Conservation (phyloP, 2,329 filamentous ascomycete genomes). For the Aureobasidium subglaciale region DNA sequence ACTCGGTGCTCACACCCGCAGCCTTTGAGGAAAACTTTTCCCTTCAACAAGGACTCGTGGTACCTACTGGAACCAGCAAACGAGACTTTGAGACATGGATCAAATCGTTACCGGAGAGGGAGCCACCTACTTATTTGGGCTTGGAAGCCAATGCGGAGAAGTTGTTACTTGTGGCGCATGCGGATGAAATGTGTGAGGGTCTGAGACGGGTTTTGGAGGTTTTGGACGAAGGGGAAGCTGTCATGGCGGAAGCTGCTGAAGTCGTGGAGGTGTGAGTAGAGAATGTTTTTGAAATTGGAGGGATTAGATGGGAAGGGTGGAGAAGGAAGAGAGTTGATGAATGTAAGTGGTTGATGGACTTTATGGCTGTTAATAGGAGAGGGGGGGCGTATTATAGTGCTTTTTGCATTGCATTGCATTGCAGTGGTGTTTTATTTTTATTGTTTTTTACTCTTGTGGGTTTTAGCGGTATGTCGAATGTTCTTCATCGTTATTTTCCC, state of each 20-base stretch:
- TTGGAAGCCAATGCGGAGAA: constrained; percentile 96
- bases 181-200: constrained; percentile 75
- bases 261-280: background rate
- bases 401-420: too few species aligned
- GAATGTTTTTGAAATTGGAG: too few species aligned
- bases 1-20: constrained; percentile 70
- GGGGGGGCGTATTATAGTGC: too few species aligned
- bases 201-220: constrained; percentile 77
- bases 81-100: constrained; percentile 89
- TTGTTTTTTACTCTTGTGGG: too few species aligned
- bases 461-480: too few species aligned
- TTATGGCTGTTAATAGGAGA: too few species aligned
- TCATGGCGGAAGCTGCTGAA: constrained; percentile 47
- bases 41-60: constrained; percentile 52
- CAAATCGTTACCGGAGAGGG: constrained; percentile 82
- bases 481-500: too few species aligned
- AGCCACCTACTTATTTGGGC: constrained; percentile 91
- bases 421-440: too few species aligned
- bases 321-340: too few species aligned
- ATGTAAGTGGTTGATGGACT: too few species aligned
- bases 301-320: too few species aligned
- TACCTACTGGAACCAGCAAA: constrained; percentile 75
- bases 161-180: constrained; percentile 79
- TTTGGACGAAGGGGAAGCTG: constrained; percentile 87
- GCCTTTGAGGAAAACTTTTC: constrained; percentile 92